Base-by-base conservation (phyloP, 2,329 filamentous ascomycete genomes). In the Colletotrichum orchidophilum region DNA sequence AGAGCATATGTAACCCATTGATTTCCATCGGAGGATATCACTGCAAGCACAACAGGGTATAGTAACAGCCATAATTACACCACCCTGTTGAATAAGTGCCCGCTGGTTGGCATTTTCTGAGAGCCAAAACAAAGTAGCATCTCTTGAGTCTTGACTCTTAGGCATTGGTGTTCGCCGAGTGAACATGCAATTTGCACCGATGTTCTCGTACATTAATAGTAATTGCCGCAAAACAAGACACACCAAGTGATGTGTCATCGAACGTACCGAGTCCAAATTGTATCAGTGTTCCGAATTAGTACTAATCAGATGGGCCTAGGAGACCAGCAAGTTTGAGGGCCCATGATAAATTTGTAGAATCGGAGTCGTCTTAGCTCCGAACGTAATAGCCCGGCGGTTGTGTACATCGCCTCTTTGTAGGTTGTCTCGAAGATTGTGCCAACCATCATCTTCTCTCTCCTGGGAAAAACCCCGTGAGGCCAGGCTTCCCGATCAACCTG, bases 21-120 rank as follows among this genome's bases (percentile, higher is more conserved):
- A 21, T 75, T 77, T 13, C 74, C 74, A 39, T 71, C 71, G 12
- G 75, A 75, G 0, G 78, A 75, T 21, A 81, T 66, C 15, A 78
- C 75, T n/a, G 74, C 75, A 35, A 81, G 74, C 39, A 77, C 78
- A 33, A 81, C 74, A 5, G 80, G 66, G 55, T 78, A 77, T 13
- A 77, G 79, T 5, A 81, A 73, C 12, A 79, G 70, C 79, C 78
- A 81, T 21, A 80, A 27, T 53, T 80, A 46, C n/a, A n/a, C n/a
- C n/a, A n/a, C n/a, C n/a, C n/a, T n/a, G n/a, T n/a, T n/a, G n/a
- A n/a, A n/a, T n/a, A n/a, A n/a, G n/a, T 46, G 7, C 3, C n/a
- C 18, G 7, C 18, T 18, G 18, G 3, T 46, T 46, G 39, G n/a
- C 39, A n/a, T 18, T 8, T n/a, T 46, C 18, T 18, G 39, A 7